Evolutionary conservation across 2,329 filamentous ascomycete species (phyloP), one percentile per base, ranked within the genome.

Genomic region (Leptodontidium sp.): DNA sequence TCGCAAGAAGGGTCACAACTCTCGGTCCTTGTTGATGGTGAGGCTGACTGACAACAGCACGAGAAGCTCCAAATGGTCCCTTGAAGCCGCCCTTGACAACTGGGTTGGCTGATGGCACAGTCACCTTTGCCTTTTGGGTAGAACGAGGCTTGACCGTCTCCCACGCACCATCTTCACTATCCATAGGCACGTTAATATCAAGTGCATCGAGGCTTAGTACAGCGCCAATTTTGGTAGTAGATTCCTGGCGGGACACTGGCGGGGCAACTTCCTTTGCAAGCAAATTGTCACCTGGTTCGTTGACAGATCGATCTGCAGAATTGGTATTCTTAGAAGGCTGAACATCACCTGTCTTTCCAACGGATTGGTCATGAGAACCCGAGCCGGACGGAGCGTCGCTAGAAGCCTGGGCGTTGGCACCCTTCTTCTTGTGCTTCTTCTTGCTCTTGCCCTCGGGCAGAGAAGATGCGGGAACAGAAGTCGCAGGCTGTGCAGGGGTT

Each of bases 381-480:
- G 52, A 55, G 11, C 17, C 55, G 40, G 53, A 38, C 35, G 32
- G 5, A 38, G 55, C 38, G 17, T 21, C 32, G 14, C 32, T 35
- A 14, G n/a, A 35, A 24, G 35, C 35, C 4, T 40, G 7, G n/a
- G 32, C 14, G 9, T 49, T 38, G 26, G 9, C 40, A 12, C n/a
- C n/a, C 45, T 61, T 65, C 55, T 61, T 50, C 29, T 61, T 66
- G 17, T 53, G 40, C 64, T 53, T 50, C 64, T 66, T 66, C 32
- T 61, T 61, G 17, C 43, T 52, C 55, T 61, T 61, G n/a, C 38
- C 64, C 7, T n/a, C 53, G 21, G 55, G 14, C n/a, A 15, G 24
- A 45, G 21, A 9, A 32, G 45, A 11, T 21, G 12, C 32, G 8
- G 32, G 32, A 55, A 17, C 26, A 45, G 26, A 24, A 55, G 43